Evolutionary conservation across 2,329 filamentous ascomycete genomes (phyloP), one percentile per base, ranked within the genome.

Genomic region (Coniochaeta prunicola): DNA sequence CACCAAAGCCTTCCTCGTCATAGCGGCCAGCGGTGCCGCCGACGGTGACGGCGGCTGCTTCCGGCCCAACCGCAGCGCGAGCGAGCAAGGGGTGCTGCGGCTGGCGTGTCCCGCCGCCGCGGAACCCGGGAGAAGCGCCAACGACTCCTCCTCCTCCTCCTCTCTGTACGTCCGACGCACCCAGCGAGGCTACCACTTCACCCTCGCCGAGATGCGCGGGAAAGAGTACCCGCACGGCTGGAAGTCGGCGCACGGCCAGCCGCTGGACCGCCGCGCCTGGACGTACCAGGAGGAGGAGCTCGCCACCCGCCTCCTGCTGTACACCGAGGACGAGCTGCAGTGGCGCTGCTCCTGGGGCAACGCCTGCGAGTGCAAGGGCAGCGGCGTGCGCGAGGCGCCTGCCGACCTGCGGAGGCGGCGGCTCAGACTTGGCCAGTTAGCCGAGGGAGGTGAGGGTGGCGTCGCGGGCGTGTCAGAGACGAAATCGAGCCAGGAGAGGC

Each of bases 1-100:
- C 48, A n/a, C 50, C 9, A 58, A 61, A 36, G 60, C 62, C 1
- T 61, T 38, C n/a, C 62, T 60, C 38, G 65, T 63, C 28, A 57
- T 66, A 12, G 61, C 64, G 5, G 63, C 42, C 19, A 48, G 17
- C 24, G 17, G 17, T 6, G 42, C 42, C 2, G 8, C 17, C 9
- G 42, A 48, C 42, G 42, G 42, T 6, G 12, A 19, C 42, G 42
- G 19, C 2, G 42, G 42, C 2, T 48, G 42, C 21, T 48, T 48
- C 24, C n/a, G 4, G 6, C n/a, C 7, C n/a, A 10, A 42, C 38
- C 38, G 38, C 19, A 42, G 38, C 15, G 38, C 38, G n/a, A 42
- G 38, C 38, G 17, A 19, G n/a, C 17, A 42, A 19, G 38, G 38
- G 3, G 38, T 42, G 38, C 19, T 42, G 38, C 9, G 8, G 8